These are phyloP conservation scores for Dryas integrifolia DNA, from an alignment of 331 rosid species.

Conservation along the genomic window DNA sequence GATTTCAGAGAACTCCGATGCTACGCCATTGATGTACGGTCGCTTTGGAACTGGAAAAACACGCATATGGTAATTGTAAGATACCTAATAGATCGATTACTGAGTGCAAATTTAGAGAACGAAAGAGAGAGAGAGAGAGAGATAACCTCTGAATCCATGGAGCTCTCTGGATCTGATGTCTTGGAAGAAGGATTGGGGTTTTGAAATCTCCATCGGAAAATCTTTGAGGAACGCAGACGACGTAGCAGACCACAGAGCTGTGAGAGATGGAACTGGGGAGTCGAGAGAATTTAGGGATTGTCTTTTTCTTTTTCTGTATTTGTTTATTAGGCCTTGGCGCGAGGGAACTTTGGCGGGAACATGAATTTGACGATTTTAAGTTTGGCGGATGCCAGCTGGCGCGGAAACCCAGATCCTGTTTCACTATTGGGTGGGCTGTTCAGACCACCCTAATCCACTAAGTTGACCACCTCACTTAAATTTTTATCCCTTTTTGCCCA, in stretches of 20 bases:
- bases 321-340: slow-evolving; percentile 18
- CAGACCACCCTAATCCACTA: too few relatives aligned
- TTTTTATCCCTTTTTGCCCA: too few relatives aligned
- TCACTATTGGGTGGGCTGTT: too few relatives aligned
- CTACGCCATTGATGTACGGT: slow-evolving; percentile 34
- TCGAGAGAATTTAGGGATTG: neutral
- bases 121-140: neutral
- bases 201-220: slow-evolving; percentile 49
- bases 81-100: neutral
- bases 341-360: slow-evolving; percentile 38
- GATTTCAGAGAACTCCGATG: slow-evolving; percentile 33
- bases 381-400: slow-evolving; percentile 15
- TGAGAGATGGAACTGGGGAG: neutral
- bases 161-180: slow-evolving; percentile 64
- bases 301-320: neutral
- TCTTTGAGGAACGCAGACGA: neutral
- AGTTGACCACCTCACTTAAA: too few relatives aligned
- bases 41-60: slow-evolving; percentile 63
- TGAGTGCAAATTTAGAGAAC: neutral
- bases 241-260: neutral
- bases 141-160: slow-evolving; percentile 52
- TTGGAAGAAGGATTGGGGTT: slow-evolving; percentile 47
- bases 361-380: slow-evolving; percentile 1
- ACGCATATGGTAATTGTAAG: neutral
- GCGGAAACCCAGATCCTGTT: neutral